phyloP scores from a whole-genome alignment of 805 yeast species.

The Clavispora vitiphila region DNA sequence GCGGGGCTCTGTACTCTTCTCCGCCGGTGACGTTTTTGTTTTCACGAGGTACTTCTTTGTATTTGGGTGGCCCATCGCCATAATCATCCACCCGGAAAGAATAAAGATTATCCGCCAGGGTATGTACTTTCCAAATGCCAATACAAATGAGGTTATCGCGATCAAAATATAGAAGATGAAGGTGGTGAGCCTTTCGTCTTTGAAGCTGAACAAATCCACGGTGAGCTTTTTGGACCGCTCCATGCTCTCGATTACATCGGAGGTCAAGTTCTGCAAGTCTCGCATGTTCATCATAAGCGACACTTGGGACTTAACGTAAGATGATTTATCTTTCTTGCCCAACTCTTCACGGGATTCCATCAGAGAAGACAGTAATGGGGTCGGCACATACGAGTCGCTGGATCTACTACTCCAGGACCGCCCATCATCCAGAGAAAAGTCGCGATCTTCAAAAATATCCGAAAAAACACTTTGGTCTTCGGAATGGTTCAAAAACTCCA shows the following conservation, averaged over 20 bases:
- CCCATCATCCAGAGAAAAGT: background rate
- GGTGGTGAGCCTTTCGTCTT: constrained; percentile 64
- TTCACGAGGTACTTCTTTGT: constrained; percentile 26
- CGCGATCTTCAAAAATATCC: constrained; percentile 20
- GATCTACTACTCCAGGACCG: background rate
- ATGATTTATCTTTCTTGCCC: constrained; percentile 13
- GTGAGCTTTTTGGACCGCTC: constrained; percentile 51
- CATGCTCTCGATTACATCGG: constrained; percentile 45
- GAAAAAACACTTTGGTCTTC: constrained; percentile 29
- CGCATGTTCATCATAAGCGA: constrained; percentile 58
- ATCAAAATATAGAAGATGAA: constrained; percentile 41
- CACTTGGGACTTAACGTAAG: constrained; percentile 30
- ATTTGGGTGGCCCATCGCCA: constrained; percentile 59
- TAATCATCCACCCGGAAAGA: constrained; percentile 49
- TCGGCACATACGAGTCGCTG: background rate
- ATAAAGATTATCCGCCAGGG: constrained; percentile 65
- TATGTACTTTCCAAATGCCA: constrained; percentile 45
- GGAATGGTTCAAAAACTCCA: constrained; percentile 34
- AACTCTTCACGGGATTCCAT: constrained; percentile 2
- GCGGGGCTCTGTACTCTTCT: background rate
- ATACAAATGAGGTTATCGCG: constrained; percentile 29
- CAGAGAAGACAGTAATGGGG: background rate
- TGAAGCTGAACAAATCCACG: constrained; percentile 63
- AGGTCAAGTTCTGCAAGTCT: constrained; percentile 64
- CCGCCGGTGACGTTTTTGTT: constrained; percentile 1